A percentile compares a stretch with the other conserved stretches of the same genome.
phyloP scores from a whole-genome alignment of 768 basidiomycete species.

The Rubroboletus pulcherrimus region DNA sequence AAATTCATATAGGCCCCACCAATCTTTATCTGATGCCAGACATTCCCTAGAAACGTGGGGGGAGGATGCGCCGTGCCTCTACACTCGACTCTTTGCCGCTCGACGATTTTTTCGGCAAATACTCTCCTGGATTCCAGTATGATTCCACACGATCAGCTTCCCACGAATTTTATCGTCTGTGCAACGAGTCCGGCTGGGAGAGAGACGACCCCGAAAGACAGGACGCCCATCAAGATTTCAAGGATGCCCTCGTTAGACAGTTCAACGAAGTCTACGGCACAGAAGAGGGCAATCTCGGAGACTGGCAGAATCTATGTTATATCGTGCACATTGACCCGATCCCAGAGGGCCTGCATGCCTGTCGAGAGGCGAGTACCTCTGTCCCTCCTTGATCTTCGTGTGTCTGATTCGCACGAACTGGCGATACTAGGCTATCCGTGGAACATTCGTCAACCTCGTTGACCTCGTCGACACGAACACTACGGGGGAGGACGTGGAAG shows the following conservation, averaged over 20 bases:
- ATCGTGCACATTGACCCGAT: conserved; percentile 2
- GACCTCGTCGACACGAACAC: conserved; percentile 15
- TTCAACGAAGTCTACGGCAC: conserved; percentile 18
- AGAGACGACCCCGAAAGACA: not conserved
- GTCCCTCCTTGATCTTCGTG: too few relatives aligned
- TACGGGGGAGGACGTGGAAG: not conserved
- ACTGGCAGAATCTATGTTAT: conserved; percentile 12
- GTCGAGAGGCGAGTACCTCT: conserved; percentile 10
- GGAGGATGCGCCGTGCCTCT: not conserved
- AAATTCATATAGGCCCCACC: too few relatives aligned
- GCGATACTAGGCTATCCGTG: not conserved
- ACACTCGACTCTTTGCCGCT: not conserved
- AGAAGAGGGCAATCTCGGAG: not conserved
- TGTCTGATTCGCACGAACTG: not conserved
- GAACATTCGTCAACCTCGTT: conserved; percentile 11
- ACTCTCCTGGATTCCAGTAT: conserved; percentile 2
- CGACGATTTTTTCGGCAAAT: not conserved
- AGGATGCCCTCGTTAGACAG: conserved; percentile 9
- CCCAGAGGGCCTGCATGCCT: conserved; percentile 2
- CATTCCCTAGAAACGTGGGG: not conserved
- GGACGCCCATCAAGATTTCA: conserved; percentile 3
- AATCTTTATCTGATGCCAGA: not conserved
- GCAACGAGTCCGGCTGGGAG: conserved; percentile 9
- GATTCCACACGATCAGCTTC: conserved; percentile 7
- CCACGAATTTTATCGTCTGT: conserved; percentile 17